Conservation (phyloP, 768 basidiomycete species). For the Chalciporus sphaerocephalus region DNA sequence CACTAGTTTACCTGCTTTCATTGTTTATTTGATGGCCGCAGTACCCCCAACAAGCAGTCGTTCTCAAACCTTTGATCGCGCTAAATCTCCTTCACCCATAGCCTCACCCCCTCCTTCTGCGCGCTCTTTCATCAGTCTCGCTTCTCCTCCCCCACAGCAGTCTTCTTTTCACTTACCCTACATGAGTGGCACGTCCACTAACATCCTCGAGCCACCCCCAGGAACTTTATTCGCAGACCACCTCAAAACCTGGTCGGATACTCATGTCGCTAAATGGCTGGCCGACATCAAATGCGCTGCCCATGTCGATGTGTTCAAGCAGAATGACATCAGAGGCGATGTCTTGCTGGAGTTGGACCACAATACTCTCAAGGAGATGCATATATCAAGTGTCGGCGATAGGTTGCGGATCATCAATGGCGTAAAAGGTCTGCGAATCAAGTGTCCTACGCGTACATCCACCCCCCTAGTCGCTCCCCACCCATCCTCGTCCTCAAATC, state of each 20-base stretch:
- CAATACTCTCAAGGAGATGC: constrained; percentile 83
- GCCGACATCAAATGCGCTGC: constrained; percentile 66
- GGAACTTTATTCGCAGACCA: constrained; percentile 60
- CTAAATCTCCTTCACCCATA: constrained; percentile 38
- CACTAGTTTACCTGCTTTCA: too few relatives aligned
- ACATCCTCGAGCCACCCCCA: constrained; percentile 51
- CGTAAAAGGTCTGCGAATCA: constrained; percentile 71
- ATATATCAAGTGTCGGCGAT: constrained; percentile 85
- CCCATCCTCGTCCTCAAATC: background rate
- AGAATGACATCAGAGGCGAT: constrained; percentile 89
- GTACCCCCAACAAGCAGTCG: background rate
- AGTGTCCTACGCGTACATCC: constrained; percentile 35
- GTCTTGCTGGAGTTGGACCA: constrained; percentile 91
- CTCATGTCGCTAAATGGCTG: constrained; percentile 75
- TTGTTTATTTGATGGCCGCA: constrained; percentile 10
- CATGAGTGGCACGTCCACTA: constrained; percentile 29
- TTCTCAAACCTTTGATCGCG: constrained; percentile 3
- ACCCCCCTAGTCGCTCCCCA: background rate
- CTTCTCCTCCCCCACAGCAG: constrained; percentile 37
- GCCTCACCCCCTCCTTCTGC: constrained; percentile 29
- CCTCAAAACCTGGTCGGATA: constrained; percentile 68
- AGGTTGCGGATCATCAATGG: constrained; percentile 81
- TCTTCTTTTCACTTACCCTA: constrained; percentile 41
- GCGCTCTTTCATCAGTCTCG: constrained; percentile 37
- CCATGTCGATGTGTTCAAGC: constrained; percentile 65